Conservation (phyloP, 208 protist genomes). For the Leishmania tarentolae region DNA sequence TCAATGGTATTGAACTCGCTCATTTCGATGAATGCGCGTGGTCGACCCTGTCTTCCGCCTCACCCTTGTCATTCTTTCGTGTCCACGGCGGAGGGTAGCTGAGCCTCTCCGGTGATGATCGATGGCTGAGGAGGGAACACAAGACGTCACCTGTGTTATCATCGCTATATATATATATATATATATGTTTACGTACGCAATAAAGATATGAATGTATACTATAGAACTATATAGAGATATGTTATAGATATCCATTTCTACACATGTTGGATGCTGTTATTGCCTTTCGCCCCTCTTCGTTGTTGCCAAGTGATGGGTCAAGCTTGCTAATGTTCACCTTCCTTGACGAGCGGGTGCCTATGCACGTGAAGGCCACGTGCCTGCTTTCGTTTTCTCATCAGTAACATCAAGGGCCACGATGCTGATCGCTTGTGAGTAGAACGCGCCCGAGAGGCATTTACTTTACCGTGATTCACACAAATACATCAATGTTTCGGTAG, state of each 20-base stretch:
- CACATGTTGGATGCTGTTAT: not conserved
- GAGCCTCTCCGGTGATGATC: not conserved
- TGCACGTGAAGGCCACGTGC: not conserved
- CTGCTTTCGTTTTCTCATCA: not conserved
- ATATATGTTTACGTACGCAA: no score
- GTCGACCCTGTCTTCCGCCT: not conserved
- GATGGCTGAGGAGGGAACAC: not conserved
- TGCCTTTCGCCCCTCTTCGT: not conserved
- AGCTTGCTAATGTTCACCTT: not conserved
- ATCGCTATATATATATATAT: not conserved
- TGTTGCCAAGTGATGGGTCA: not conserved
- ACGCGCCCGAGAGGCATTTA: not conserved
- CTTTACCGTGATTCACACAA: not conserved
- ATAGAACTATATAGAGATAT: not conserved
- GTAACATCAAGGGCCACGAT: not conserved
- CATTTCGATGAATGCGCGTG: not conserved
- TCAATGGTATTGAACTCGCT: not conserved
- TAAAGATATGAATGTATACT: no score
- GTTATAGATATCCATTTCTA: not conserved
- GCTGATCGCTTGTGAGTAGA: not conserved
- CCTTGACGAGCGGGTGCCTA: not conserved
- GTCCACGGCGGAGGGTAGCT: not conserved
- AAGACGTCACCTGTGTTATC: not conserved
- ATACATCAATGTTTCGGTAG: not conserved
- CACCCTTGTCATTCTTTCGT: not conserved